Evolutionary conservation across 1,284 basidiomycete genomes (phyloP).

Genomic region (Apiotrichum sp.): DNA sequence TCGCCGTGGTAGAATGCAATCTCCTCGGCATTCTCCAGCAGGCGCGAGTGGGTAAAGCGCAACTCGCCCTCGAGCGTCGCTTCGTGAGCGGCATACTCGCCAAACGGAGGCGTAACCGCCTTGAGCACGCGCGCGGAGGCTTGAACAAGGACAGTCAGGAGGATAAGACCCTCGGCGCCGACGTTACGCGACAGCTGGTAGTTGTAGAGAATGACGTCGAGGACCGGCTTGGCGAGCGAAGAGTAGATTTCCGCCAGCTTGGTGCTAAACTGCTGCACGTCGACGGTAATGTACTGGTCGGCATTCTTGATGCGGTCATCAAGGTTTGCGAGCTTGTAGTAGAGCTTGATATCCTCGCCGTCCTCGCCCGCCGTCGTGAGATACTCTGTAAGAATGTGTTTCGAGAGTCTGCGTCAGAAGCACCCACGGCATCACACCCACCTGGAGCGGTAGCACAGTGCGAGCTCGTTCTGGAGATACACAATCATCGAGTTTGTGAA

Average conservation of each 20-base stretch:
- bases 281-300: conserved; percentile 77
- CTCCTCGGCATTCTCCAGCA: conserved; percentile 90
- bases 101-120: conserved; percentile 86
- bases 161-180: conserved; percentile 84
- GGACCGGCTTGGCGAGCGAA: conserved; percentile 84
- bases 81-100: conserved; percentile 69
- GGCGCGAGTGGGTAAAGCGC: conserved; percentile 86
- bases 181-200: conserved; percentile 91
- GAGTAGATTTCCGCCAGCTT: conserved; percentile 91
- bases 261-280: conserved; percentile 87
- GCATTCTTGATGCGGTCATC: conserved; percentile 95
- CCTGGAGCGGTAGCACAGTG: conserved; percentile 83
- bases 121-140: conserved; percentile 67
- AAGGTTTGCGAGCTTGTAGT: conserved; percentile 88
- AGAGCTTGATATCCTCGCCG: conserved; percentile 54
- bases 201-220: conserved; percentile 88
- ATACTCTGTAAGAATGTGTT: conserved; percentile 75
- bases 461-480: conserved; percentile 91
- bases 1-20: conserved; percentile 90
- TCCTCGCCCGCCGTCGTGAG: conserved; percentile 47
- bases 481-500: conserved; percentile 96
- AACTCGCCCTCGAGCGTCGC: conserved; percentile 83
- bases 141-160: conserved; percentile 80
- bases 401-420: conserved; percentile 54
- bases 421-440: conserved; percentile 16